Evolutionary conservation across 2,329 filamentous ascomycete genomes (phyloP).

Genomic region (Botrytis squamosa): DNA sequence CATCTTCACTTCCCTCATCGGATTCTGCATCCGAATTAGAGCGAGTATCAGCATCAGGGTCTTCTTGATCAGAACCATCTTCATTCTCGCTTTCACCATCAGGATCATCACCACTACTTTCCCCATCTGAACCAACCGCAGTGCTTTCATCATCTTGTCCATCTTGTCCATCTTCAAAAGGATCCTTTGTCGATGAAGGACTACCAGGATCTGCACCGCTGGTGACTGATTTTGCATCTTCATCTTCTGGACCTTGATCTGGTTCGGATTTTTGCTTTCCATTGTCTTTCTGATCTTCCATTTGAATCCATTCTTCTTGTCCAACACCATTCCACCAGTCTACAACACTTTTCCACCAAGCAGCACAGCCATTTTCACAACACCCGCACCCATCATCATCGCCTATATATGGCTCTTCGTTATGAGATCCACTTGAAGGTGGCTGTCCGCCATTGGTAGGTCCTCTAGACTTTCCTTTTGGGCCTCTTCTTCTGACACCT

Average conservation of each 20-base stretch:
- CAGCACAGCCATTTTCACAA: neutral
- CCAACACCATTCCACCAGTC: constrained; percentile 1
- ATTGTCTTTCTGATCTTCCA: neutral
- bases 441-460: neutral
- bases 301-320: constrained; percentile 14
- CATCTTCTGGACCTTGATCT: neutral
- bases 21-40: neutral
- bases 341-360: neutral
- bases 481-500: neutral
- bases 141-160: constrained; percentile 5
- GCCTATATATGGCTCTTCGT: neutral
- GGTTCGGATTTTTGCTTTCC: neutral
- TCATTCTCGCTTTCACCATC: neutral
- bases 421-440: neutral
- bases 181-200: neutral
- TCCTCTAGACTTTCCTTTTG: neutral
- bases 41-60: neutral
- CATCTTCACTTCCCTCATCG: neutral
- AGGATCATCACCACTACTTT: neutral
- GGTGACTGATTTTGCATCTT: neutral
- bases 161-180: constrained; percentile 1
- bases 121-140: neutral
- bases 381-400: constrained; percentile 6
- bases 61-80: neutral
- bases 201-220: neutral